Evolutionary conservation across 192 early-diverging fungal genomes (phyloP).

Genomic region (Backusella macrospora): DNA sequence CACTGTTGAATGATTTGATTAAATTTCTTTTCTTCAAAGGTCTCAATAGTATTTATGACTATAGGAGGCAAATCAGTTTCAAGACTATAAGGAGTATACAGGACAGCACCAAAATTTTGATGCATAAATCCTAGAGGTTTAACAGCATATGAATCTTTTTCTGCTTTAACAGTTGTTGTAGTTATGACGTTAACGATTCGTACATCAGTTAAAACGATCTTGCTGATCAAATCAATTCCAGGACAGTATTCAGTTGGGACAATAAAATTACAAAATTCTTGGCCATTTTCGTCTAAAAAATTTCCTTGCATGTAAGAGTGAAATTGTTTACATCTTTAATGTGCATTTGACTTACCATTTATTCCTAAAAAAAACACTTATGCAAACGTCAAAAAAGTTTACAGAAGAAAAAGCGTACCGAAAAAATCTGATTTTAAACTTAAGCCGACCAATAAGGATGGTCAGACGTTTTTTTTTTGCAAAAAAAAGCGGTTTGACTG

Average conservation of each 20-base stretch:
- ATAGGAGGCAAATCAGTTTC: neutral
- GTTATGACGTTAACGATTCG: neutral
- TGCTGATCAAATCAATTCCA: slow-evolving; percentile 9
- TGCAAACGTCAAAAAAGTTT: slow-evolving; percentile 1
- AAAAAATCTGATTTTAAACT: slow-evolving; percentile 13
- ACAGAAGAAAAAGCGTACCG: neutral
- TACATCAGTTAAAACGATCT: slow-evolving; percentile 1
- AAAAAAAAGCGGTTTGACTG: neutral
- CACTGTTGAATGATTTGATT: slow-evolving; percentile 15
- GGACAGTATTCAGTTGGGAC: neutral
- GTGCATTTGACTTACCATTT: too few relatives aligned
- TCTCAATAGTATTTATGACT: slow-evolving; percentile 9
- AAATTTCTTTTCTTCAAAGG: slow-evolving; percentile 14
- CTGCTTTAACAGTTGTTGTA: neutral
- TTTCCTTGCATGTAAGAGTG: neutral
- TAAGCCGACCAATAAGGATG: slow-evolving; percentile 10
- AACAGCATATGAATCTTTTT: neutral
- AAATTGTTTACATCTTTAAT: too few relatives aligned
- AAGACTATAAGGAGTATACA: neutral
- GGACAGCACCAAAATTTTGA: neutral
- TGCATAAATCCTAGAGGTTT: neutral
- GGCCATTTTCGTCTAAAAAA: neutral
- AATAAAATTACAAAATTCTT: neutral
- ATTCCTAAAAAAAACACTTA: too few relatives aligned
- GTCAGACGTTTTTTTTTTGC: slow-evolving; percentile 4